These are phyloP conservation scores for Phallus indusiatus DNA, from an alignment of 768 basidiomycete genomes.

Conservation along the genomic window DNA sequence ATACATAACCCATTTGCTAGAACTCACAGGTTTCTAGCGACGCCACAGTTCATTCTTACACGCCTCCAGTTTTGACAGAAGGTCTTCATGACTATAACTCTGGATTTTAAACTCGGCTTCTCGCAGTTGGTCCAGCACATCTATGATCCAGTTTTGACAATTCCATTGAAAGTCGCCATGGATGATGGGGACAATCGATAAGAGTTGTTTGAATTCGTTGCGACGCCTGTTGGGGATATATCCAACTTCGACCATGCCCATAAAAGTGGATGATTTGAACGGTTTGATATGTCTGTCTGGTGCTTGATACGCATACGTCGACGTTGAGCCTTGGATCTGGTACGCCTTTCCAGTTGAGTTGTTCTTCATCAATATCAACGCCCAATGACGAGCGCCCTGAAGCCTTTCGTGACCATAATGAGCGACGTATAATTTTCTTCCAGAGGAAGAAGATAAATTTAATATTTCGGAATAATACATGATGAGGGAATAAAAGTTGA, in stretches of 20 bases:
- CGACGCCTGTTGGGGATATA: neutral
- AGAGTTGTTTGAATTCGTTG: neutral
- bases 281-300: neutral
- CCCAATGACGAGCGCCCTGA: neutral
- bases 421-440: neutral
- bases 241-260: neutral
- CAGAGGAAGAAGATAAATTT: neutral
- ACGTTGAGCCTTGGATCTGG: neutral
- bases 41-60: too few species aligned
- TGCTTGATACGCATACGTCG: neutral
- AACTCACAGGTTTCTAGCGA: too few species aligned
- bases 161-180: neutral
- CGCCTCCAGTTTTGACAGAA: too few species aligned
- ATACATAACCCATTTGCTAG: too few species aligned
- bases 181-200: neutral
- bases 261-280: neutral
- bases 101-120: too few species aligned
- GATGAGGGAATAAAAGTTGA: neutral
- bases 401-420: neutral
- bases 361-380: neutral
- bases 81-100: too few species aligned
- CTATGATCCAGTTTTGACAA: neutral
- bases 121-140: neutral
- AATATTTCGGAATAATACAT: neutral
- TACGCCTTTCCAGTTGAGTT: neutral